Conservation (phyloP, 2,329 filamentous ascomycete species). For the Claviceps quebecensis region DNA sequence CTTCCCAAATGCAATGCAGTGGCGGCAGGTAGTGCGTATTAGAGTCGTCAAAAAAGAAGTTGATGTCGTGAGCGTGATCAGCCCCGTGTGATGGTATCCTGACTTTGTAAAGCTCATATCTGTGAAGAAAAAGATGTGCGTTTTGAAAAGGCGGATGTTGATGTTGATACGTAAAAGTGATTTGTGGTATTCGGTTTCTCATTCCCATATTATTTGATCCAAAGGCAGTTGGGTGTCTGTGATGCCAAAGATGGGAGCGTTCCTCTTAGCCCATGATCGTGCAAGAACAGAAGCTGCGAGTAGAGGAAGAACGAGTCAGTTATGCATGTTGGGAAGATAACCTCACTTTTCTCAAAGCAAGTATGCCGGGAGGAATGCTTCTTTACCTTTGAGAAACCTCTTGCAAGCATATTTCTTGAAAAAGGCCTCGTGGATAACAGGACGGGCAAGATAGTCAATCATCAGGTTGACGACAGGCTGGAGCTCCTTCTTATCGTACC, state of each 20-base stretch:
- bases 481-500: slow-evolving; percentile 86
- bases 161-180: background rate
- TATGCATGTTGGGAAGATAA: background rate
- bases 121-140: slow-evolving; percentile 6
- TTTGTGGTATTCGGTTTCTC: background rate
- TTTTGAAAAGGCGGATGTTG: slow-evolving; percentile 1
- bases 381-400: slow-evolving; percentile 93
- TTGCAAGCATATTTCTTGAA: slow-evolving; percentile 99
- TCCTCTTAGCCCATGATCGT: slow-evolving; percentile 85
- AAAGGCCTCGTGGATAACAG: slow-evolving; percentile 89
- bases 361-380: too few relatives aligned
- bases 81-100: slow-evolving; percentile 11
- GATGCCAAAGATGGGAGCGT: slow-evolving; percentile 43
- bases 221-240: slow-evolving; percentile 33
- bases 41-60: slow-evolving; percentile 17
- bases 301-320: slow-evolving; percentile 8
- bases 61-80: slow-evolving; percentile 16
- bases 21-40: slow-evolving; percentile 12
- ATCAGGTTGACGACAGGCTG: slow-evolving; percentile 85
- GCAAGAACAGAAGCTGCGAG: slow-evolving; percentile 71
- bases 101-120: slow-evolving; percentile 13
- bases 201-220: slow-evolving; percentile 29
- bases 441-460: slow-evolving; percentile 89
- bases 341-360: background rate
- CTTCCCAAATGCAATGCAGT: background rate